phyloP scores from a whole-genome alignment of 768 basidiomycete species.

The Suillus spraguei region DNA sequence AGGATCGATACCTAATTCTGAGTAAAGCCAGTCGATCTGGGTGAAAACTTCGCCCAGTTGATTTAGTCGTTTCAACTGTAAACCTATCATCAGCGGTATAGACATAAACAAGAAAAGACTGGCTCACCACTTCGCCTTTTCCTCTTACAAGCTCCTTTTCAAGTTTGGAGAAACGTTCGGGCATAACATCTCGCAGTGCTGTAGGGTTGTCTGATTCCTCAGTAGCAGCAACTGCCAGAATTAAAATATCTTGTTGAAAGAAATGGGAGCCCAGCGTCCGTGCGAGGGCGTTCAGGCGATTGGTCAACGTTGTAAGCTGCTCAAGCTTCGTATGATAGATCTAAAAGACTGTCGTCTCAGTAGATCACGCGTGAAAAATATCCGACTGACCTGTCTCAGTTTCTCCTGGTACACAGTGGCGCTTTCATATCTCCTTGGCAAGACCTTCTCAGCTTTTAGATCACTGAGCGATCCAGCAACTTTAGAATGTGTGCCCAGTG shows the following conservation, averaged over 20 bases:
- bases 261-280: constrained; percentile 63
- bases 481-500: constrained; percentile 74
- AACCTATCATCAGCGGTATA: constrained; percentile 10
- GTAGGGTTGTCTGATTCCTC: constrained; percentile 40
- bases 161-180: constrained; percentile 76
- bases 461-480: constrained; percentile 66
- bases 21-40: constrained; percentile 82
- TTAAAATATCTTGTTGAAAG: constrained; percentile 57
- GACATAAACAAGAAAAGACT: constrained; percentile 2
- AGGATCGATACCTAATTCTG: constrained; percentile 76
- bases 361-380: constrained; percentile 6
- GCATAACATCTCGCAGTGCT: constrained; percentile 70
- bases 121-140: constrained; percentile 81
- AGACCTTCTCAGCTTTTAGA: constrained; percentile 66
- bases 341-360: constrained; percentile 32
- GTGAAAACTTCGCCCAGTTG: constrained; percentile 64
- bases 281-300: constrained; percentile 60
- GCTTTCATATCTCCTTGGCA: constrained; percentile 73
- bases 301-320: constrained; percentile 69
- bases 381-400: constrained; percentile 64
- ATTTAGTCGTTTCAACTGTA: constrained; percentile 65
- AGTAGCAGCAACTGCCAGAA: constrained; percentile 44
- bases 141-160: constrained; percentile 86
- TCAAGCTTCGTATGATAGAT: constrained; percentile 79
- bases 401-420: constrained; percentile 76